Conservation (phyloP, 306 rosid genomes). For the Gillenia trifoliata region DNA sequence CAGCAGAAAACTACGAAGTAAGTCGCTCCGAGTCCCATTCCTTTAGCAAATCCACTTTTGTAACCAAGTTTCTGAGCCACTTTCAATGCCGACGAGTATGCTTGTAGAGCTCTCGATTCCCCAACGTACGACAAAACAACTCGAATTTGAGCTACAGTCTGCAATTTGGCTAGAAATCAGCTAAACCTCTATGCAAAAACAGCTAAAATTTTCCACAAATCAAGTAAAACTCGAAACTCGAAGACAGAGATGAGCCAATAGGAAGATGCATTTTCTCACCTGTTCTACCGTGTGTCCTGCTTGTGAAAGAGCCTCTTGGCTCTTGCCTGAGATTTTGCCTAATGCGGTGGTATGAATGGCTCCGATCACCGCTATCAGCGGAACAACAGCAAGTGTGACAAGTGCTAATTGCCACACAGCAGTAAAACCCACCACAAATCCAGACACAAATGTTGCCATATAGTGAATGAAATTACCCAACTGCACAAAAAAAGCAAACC, state of each 20-base stretch:
- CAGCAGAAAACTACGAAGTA: conserved; percentile 97
- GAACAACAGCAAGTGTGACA: conserved; percentile 93
- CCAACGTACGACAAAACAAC: conserved; percentile 82
- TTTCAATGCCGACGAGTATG: conserved; percentile 71
- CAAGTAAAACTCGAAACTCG: background rate
- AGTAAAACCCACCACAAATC: conserved; percentile 91
- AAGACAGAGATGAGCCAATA: background rate
- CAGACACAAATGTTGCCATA: conserved; percentile 97
- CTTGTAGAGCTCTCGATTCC: conserved; percentile 64
- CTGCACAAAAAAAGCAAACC: conserved; percentile 41
- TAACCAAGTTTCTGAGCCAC: conserved; percentile 78
- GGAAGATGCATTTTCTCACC: conserved; percentile 31
- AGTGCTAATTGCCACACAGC: conserved; percentile 98
- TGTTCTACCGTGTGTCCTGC: conserved; percentile 94
- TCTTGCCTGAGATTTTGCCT: conserved; percentile 78
- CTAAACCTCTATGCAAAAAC: conserved; percentile 23
- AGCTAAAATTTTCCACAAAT: conserved; percentile 1
- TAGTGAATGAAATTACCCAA: conserved; percentile 93
- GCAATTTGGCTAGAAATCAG: conserved; percentile 30
- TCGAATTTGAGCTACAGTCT: conserved; percentile 90
- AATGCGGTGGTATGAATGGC: conserved; percentile 76
- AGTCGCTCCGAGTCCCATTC: conserved; percentile 94
- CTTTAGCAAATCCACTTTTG: conserved; percentile 85
- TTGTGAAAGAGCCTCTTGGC: conserved; percentile 88
- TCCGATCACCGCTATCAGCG: conserved; percentile 89